Percentiles rank a stretch among this genome's conserved stretches.
phyloP scores from a whole-genome alignment of 495 filamentous ascomycete genomes.

The Xylona heveae region DNA sequence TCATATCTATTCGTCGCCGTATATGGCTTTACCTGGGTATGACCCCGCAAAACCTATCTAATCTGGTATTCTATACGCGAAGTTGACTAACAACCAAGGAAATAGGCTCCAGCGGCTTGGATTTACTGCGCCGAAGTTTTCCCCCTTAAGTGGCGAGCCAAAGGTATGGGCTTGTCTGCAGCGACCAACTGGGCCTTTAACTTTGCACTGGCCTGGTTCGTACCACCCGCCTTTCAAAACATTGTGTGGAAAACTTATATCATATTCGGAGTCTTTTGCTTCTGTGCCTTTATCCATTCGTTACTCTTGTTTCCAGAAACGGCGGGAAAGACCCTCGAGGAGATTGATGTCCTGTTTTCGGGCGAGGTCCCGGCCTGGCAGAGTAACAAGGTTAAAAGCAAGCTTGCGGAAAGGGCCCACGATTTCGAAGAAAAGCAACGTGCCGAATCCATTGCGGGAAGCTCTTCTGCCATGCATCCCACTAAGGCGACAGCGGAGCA shows the following conservation, averaged over 20 bases:
- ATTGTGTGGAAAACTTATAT: constrained; percentile 36
- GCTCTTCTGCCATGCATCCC: too few species aligned
- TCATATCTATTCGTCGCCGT: constrained; percentile 20
- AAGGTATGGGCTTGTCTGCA: background rate
- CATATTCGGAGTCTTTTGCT: constrained; percentile 27
- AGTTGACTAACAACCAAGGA: too few species aligned
- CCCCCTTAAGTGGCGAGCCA: background rate
- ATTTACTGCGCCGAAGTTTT: background rate
- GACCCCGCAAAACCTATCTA: too few species aligned
- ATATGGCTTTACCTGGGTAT: constrained; percentile 38
- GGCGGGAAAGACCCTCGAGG: constrained; percentile 22
- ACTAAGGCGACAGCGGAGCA: too few species aligned
- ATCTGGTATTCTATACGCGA: too few species aligned
- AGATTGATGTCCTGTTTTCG: constrained; percentile 18
- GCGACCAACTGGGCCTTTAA: constrained; percentile 1
- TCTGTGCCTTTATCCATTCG: constrained; percentile 34
- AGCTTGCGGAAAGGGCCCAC: background rate
- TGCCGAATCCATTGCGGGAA: too few species aligned
- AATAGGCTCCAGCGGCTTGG: background rate
- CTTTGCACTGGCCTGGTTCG: constrained; percentile 21
- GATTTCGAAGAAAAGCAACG: background rate
- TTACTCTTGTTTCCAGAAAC: constrained; percentile 35
- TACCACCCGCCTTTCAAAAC: constrained; percentile 27
- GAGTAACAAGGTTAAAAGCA: background rate
- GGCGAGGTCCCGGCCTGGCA: constrained; percentile 14